Percentiles rank a stretch among this genome's conserved stretches.
Conservation (phyloP, 495 filamentous ascomycete genomes). For the Daldinia caldariorum region DNA sequence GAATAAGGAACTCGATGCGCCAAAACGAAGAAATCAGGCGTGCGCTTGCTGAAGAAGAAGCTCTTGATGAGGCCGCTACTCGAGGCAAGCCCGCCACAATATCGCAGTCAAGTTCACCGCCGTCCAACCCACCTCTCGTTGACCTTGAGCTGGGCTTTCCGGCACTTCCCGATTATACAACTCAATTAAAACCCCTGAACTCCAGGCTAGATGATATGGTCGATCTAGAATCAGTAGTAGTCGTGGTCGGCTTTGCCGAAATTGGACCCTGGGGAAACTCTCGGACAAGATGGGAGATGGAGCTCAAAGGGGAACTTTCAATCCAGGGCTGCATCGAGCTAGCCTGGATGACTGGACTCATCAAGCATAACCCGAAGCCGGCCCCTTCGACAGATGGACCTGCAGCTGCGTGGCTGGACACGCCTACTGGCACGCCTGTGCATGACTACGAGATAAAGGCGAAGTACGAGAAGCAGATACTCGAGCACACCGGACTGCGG, state of each 20-base stretch:
- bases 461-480: constrained; percentile 86
- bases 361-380: constrained; percentile 81
- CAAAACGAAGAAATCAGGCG: constrained; percentile 90
- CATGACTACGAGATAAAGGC: constrained; percentile 87
- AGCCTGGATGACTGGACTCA: constrained; percentile 95
- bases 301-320: constrained; percentile 85
- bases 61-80: constrained; percentile 95
- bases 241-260: constrained; percentile 91
- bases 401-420: constrained; percentile 87
- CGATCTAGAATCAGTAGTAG: constrained; percentile 96
- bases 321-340: constrained; percentile 91
- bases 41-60: constrained; percentile 91
- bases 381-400: constrained; percentile 78
- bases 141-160: constrained; percentile 97
- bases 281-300: constrained; percentile 92
- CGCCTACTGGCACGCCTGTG: constrained; percentile 81
- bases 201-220: constrained; percentile 92
- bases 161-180: constrained; percentile 83
- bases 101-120: constrained; percentile 76
- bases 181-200: constrained; percentile 85
- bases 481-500: constrained; percentile 91
- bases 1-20: constrained; percentile 85
- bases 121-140: constrained; percentile 84
- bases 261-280: constrained; percentile 93
- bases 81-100: constrained; percentile 87